phyloP scores from a whole-genome alignment of 2,329 filamentous ascomycete species.

The Xylaria sp. region DNA sequence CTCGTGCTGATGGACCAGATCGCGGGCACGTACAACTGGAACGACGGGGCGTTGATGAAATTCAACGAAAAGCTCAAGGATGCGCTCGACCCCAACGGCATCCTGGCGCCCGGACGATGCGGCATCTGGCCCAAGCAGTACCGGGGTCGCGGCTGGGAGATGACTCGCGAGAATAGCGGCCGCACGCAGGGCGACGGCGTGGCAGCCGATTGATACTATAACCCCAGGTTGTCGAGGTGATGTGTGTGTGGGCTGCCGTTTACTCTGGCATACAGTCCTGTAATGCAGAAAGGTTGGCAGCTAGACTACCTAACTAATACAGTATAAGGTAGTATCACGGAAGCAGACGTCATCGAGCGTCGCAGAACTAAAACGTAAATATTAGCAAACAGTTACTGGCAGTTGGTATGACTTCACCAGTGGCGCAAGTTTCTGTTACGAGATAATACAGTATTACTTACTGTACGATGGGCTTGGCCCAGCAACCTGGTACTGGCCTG shows the following conservation, averaged over 20 bases:
- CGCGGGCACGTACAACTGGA: conserved; percentile 56
- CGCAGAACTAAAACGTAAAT: conserved; percentile 30
- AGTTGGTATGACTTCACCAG: conserved; percentile 11
- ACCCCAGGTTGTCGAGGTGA: too few species aligned
- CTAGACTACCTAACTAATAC: not conserved
- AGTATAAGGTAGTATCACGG: not conserved
- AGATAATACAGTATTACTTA: conserved; percentile 27
- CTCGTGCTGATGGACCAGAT: conserved; percentile 59
- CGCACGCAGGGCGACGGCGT: conserved; percentile 51
- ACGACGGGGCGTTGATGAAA: conserved; percentile 54
- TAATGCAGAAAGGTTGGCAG: not conserved
- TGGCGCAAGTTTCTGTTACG: conserved; percentile 39
- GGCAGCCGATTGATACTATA: conserved; percentile 15
- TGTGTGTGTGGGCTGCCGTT: not conserved
- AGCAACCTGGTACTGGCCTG: not conserved
- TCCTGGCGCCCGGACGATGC: conserved; percentile 49
- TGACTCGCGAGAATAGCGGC: conserved; percentile 49
- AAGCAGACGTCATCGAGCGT: conserved; percentile 6
- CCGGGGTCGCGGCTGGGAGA: conserved; percentile 52
- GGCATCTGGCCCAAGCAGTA: conserved; percentile 52
- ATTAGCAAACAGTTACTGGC: conserved; percentile 31
- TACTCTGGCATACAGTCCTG: not conserved
- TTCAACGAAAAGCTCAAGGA: conserved; percentile 57
- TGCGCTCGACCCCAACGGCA: conserved; percentile 54
- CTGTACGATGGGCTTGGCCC: not conserved